These are phyloP conservation scores for Apophysomyces elegans DNA, from an alignment of 371 early-diverging fungal genomes.

Conservation along the genomic window DNA sequence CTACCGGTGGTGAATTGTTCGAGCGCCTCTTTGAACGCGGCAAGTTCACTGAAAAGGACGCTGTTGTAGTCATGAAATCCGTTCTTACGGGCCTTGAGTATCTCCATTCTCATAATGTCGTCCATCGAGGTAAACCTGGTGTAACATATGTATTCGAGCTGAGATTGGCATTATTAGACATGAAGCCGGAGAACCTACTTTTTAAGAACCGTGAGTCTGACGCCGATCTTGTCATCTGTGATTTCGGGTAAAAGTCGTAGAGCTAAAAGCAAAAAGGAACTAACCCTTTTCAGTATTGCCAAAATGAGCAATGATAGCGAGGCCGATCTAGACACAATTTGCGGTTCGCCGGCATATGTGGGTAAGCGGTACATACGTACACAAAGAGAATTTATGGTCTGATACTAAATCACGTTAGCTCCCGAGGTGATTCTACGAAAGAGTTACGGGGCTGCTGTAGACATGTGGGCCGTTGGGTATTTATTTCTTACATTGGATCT, in stretches of 20 bases:
- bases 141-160: background rate
- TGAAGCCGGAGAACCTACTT: slow-evolving; percentile 85
- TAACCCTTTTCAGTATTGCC: slow-evolving; percentile 53
- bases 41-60: slow-evolving; percentile 88
- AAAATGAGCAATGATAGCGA: slow-evolving; percentile 50
- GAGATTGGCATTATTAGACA: slow-evolving; percentile 51
- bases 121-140: slow-evolving; percentile 63
- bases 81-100: slow-evolving; percentile 72
- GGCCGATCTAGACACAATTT: slow-evolving; percentile 55
- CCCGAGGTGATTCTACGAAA: slow-evolving; percentile 81
- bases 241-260: slow-evolving; percentile 58
- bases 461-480: slow-evolving; percentile 80
- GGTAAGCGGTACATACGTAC: slow-evolving; percentile 27
- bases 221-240: slow-evolving; percentile 66
- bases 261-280: background rate
- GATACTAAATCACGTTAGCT: slow-evolving; percentile 54
- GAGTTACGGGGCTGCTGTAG: slow-evolving; percentile 80
- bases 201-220: slow-evolving; percentile 64
- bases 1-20: slow-evolving; percentile 91
- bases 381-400: background rate
- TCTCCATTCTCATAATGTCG: slow-evolving; percentile 74
- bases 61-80: slow-evolving; percentile 69
- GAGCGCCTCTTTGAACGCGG: slow-evolving; percentile 85
- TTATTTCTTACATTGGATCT: background rate
- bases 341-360: slow-evolving; percentile 66